Evolutionary conservation across 176 grass and related monocot species (phyloP).

Genomic region (Carex scoparia): DNA sequence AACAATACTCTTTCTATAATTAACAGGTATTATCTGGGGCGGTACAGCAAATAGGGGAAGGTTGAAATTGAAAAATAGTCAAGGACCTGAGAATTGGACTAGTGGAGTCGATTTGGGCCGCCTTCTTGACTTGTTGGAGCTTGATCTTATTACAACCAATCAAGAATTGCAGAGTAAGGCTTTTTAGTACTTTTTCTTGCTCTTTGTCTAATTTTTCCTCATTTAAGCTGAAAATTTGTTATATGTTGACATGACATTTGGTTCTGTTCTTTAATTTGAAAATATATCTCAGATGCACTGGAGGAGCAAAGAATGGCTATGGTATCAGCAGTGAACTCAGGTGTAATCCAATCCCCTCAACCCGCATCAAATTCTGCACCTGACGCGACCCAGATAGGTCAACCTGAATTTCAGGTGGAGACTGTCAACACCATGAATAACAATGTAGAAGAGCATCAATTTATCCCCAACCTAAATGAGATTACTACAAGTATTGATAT

Average conservation of each 20-base stretch:
- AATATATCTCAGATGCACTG: conserved; percentile 54
- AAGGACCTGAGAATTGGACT: conserved; percentile 96
- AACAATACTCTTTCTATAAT: background rate
- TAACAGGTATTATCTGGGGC: conserved; percentile 74
- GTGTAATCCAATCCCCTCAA: conserved; percentile 58
- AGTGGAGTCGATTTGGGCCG: conserved; percentile 90
- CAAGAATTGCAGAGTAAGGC: conserved; percentile 65
- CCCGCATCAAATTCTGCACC: conserved; percentile 33
- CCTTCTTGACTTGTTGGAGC: conserved; percentile 94
- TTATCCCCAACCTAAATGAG: conserved; percentile 65
- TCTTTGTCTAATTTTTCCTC: background rate
- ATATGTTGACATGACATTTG: conserved; percentile 25
- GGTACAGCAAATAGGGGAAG: conserved; percentile 92
- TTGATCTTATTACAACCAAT: conserved; percentile 91
- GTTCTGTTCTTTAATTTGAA: background rate
- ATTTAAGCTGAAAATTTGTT: background rate
- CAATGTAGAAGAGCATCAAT: conserved; percentile 76
- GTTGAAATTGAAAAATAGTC: conserved; percentile 83
- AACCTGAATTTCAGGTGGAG: conserved; percentile 44
- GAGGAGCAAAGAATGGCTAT: conserved; percentile 65
- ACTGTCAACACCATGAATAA: conserved; percentile 36
- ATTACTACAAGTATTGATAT: conserved; percentile 39
- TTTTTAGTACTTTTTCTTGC: conserved; percentile 9
- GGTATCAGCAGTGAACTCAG: conserved; percentile 48
- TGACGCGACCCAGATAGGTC: conserved; percentile 25